Conservation (phyloP, 345 rosid genomes). For the Odontarrhena argentea region DNA sequence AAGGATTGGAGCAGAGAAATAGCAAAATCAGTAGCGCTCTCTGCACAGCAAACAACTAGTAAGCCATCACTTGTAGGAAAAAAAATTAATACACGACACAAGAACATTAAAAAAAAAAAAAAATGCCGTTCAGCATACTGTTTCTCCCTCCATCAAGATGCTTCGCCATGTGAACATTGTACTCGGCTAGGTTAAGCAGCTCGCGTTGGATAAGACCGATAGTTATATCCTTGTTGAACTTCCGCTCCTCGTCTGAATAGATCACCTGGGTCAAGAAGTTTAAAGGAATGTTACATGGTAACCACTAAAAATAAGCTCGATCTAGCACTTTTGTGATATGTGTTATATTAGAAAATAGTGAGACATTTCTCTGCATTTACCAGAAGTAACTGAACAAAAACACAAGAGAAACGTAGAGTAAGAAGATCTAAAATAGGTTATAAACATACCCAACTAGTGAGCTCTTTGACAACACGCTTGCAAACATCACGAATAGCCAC, state of each 20-base stretch:
- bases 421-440: conserved; percentile 19
- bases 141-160: conserved; percentile 94
- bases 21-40: conserved; percentile 81
- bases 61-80: conserved; percentile 3
- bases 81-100: background rate
- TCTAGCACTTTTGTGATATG: background rate
- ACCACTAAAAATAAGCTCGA: conserved; percentile 6
- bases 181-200: conserved; percentile 91
- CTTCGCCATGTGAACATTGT: conserved; percentile 91
- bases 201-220: conserved; percentile 81
- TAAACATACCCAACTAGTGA: conserved; percentile 91
- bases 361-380: background rate
- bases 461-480: conserved; percentile 93
- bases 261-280: conserved; percentile 60
- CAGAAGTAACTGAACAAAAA: conserved; percentile 17
- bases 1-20: conserved; percentile 82
- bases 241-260: conserved; percentile 93
- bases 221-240: conserved; percentile 86
- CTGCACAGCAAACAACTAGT: conserved; percentile 52
- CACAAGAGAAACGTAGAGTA: background rate
- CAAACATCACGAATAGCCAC: conserved; percentile 92
- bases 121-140: conserved; percentile 53
- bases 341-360: conserved; percentile 10
- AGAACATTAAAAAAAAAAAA: conserved; percentile 1
- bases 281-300: conserved; percentile 13